phyloP scores from a whole-genome alignment of 257 asterid genomes.

The Marsdenia floribunda region DNA sequence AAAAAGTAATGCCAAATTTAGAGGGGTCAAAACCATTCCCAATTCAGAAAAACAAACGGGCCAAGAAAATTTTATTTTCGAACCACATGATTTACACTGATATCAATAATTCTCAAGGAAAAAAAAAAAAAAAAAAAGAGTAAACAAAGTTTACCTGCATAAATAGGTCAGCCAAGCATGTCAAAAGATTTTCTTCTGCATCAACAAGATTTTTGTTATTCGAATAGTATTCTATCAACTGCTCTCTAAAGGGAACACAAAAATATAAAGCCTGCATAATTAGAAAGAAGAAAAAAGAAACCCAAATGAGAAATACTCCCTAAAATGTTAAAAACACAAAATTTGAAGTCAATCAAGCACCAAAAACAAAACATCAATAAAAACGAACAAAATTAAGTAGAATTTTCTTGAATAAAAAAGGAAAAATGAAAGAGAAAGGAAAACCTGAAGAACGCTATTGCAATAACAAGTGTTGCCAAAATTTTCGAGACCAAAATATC shows the following conservation, averaged over 20 bases:
- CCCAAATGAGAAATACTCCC: neutral
- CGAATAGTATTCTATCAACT: constrained; percentile 74
- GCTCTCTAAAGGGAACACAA: constrained; percentile 92
- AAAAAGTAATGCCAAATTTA: neutral
- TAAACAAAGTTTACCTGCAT: constrained; percentile 46
- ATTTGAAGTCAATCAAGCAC: neutral
- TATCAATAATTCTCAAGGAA: neutral
- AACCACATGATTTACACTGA: neutral
- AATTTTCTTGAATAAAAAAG: too few relatives aligned
- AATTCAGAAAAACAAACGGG: neutral
- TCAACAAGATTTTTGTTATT: constrained; percentile 63
- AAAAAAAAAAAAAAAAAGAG: neutral
- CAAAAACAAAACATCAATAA: neutral
- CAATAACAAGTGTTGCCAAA: constrained; percentile 45
- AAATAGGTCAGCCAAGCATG: constrained; percentile 87
- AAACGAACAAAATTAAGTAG: neutral
- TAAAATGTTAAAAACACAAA: too few relatives aligned
- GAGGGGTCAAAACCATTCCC: neutral
- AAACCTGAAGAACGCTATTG: constrained; percentile 41
- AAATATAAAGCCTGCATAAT: constrained; percentile 85
- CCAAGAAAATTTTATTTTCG: neutral
- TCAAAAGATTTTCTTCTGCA: constrained; percentile 81
- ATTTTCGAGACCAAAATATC: constrained; percentile 40
- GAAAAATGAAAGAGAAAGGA: neutral
- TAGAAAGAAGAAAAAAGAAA: neutral